These are phyloP conservation scores for Trametes meyenii DNA, from an alignment of 768 basidiomycete species.

Conservation along the genomic window DNA sequence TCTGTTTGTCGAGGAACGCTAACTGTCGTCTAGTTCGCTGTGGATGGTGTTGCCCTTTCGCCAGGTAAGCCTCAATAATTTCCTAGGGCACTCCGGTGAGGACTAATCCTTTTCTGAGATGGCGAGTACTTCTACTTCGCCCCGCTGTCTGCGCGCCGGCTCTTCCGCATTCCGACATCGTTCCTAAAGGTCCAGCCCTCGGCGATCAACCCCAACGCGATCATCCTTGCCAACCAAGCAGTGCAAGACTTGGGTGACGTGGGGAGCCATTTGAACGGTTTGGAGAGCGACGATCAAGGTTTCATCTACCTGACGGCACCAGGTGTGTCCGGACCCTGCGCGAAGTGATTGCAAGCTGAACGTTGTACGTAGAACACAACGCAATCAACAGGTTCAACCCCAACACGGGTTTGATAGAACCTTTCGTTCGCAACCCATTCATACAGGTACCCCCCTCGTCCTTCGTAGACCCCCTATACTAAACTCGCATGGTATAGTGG, in stretches of 20 bases:
- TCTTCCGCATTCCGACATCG: conserved; percentile 27
- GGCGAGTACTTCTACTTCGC: conserved; percentile 25
- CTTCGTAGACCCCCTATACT: not conserved
- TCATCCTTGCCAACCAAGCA: conserved; percentile 15
- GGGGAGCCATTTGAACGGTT: conserved; percentile 23
- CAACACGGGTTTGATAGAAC: conserved; percentile 22
- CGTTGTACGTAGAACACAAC: conserved; percentile 20
- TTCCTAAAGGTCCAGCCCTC: conserved; percentile 25
- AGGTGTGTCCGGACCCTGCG: conserved; percentile 2
- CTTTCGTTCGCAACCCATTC: conserved; percentile 25
- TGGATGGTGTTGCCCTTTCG: conserved; percentile 26
- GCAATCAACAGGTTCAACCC: conserved; percentile 24
- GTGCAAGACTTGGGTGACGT: conserved; percentile 21
- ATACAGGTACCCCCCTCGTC: conserved; percentile 15
- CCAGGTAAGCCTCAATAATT: conserved; percentile 7
- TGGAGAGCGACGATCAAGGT: conserved; percentile 25
- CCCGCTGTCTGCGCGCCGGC: conserved; percentile 20
- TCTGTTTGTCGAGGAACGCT: not conserved
- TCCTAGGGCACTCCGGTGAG: not conserved
- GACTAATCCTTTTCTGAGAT: conserved; percentile 3
- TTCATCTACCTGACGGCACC: conserved; percentile 26
- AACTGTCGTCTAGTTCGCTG: conserved; percentile 17
- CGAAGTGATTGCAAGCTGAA: not conserved
- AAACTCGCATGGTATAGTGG: conserved; percentile 1
- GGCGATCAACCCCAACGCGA: conserved; percentile 20